Base-by-base conservation (phyloP, 441 rosid genomes). In the Mallotus japonicus region DNA sequence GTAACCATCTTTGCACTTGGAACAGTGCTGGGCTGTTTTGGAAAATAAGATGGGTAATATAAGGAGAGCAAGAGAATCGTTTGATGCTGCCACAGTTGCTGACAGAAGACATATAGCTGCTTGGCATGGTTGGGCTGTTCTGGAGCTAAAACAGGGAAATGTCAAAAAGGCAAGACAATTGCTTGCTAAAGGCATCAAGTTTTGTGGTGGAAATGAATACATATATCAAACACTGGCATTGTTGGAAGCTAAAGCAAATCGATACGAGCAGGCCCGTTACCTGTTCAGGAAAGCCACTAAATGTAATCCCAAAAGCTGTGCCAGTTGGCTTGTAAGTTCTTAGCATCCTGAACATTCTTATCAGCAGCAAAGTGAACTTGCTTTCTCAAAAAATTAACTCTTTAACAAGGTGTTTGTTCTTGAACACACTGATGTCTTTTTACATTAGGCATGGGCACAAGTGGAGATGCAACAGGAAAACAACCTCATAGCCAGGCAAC, bases 91-190 rank as follows among this genome's bases (percentile, higher is more conserved):
- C 37, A 95, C 97, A 2, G 96, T 95, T 67, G 99, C 98, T 62
- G 95, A 95, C 76, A 92, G 88, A 85, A 85, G 81, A 71, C 99
- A 95, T 75, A 70, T 88, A 56, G 97, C 97, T 77, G 97, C 96
- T 13, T 95, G 99, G 99, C 99, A 95, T 78, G 99, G 98, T 64
- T 95, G 97, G 99, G 98, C 98, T 56, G 89, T 92, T 72, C 79
- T 95, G 69, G 99, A 95, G 90, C 84, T 92, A 58, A 91, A 92
- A 76, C 95, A 89, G 76, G 97, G 96, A 58, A 95, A 91, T 79
- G 79, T 92, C 62, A 92, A 87, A 85, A 95, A 92, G 82, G 99
- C 99, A 4, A 91, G 98, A 78, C 91, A 95, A 56, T 78, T 95
- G 55, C 98, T 95, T 34, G 89, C 90, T 34, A 92, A 91, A 80